Evolutionary conservation across 345 rosid genomes (phyloP), one percentile per base, ranked within the genome.

Genomic region (Bretschneidera sinensis): DNA sequence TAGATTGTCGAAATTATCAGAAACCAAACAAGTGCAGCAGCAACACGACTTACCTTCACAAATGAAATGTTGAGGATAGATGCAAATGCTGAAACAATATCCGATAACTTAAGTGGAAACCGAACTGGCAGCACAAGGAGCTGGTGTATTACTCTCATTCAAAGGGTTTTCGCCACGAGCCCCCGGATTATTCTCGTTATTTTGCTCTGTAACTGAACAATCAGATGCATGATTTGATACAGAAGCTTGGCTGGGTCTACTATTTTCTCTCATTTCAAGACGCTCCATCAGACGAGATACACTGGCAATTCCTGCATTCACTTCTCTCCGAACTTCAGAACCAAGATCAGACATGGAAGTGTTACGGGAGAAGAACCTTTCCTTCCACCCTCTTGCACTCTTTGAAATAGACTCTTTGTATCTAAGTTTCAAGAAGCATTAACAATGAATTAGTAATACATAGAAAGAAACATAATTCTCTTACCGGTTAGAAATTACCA

Each of bases 361-460:
- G 57, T 68, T 80, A 19, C 88, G 84, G 57, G 90, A 72, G 65
- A 84, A 86, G 22, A 74, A 61, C 73, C 82, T 82, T 72, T 84
- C 94, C 56, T 71, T 84, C 94, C 89, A 84, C 65, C 86, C 86
- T 68, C 81, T 78, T n/a, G 87, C 81, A 66, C 84, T 79, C 78
- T 69, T 84, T 24, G 89, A 78, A 59, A 84, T 71, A 0, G 89
- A 79, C 47, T 86, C 92, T 63, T 76, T 83, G 62, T 83, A 86
- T 66, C 92, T 86, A 55, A 31, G 58, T 43, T 47, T 48, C 58
- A 43, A 62, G 28, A 60, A 23, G 2, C 10, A 17, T 52, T 17
- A 17, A 45, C 9, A 59, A 48, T 16, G 21, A 73, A 71, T 60
- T 28, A 62, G 54, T 9, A 49, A 48, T 25, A 34, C 31, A 17